Base-by-base conservation (phyloP, 1,284 basidiomycete species). In the Trametes pubescens region DNA sequence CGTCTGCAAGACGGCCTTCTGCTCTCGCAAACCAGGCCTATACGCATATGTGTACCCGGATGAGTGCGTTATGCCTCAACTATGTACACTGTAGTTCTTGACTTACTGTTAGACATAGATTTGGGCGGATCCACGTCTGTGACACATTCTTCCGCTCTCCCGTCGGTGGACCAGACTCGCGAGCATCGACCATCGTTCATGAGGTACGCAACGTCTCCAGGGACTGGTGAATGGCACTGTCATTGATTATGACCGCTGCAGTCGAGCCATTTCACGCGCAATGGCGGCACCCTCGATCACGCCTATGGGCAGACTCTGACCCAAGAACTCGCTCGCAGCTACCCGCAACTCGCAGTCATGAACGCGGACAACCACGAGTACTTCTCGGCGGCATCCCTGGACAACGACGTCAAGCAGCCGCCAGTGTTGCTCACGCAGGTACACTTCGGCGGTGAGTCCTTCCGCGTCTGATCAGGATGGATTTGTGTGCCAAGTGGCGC, bases 361-460 rank as follows among this genome's bases (percentile, higher is more conserved):
- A 85, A 85, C 67, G 84, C 82, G 21, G 83, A 84, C 71, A 79
- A 69, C 48, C 81, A 84, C 70, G 83, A 85, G 68, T 84, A 84
- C 74, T 84, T 82, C 40, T 26, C 64, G 4, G 64, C 35, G 8
- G n/a, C 29, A 16, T 51, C 54, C 0, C 21, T 37, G 9, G 62
- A 26, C 24, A 38, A 47, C 32, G 57, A 47, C 16, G 13, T 37
- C 4, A 11, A 16, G 11, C 22, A 48, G 24, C 32, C 7, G 13
- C 11, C 32, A 4, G 43, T 26, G 40, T 16, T 53, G 32, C 22
- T 48, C 21, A n/a, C 51, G 10, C 59, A 60, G 24, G 24, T 38
- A 14, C 32, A 53, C 32, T 47, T 53, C 21, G 51, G 51, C 2
- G 48, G 38, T 1, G 53, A 55, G 4, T 9, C 53, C 5, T 55